Evolutionary conservation across 345 rosid species (phyloP), one percentile per base, ranked within the genome.

Genomic region (Citrus mangshanensis): DNA sequence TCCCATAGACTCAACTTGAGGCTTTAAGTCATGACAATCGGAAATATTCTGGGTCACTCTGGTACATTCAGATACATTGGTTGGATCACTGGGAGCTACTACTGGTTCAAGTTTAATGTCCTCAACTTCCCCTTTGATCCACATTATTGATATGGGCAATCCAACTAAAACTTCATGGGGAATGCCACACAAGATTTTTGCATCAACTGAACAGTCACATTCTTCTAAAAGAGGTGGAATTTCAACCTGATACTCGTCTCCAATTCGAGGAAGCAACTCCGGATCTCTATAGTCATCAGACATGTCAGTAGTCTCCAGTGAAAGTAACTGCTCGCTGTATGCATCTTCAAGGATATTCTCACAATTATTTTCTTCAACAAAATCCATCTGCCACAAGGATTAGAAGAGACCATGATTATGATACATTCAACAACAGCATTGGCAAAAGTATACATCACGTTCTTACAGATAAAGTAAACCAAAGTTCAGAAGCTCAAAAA

Each of bases 231-330:
- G 74, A 65, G 84, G 59, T 13, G 94, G 91, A 79, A 88, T 85
- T 65, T 86, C 81, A 46, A 72, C 92, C 85, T 91, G 94, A 76
- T 85, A 86, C 74, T 85, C 72, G 24, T 82, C 88, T 68, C 94
- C 92, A 72, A 91, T 77, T 37, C 91, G 89, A 73, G 94, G 91
- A 77, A 81, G 77, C 76, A 89, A 60, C 78, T 86, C 88, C 34
- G 86, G 80, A 65, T 91, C 90, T 73, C 88, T 84, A 64, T 42
- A 79, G 68, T 73, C 80, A 60, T 78, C 83, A 77, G 70, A 80
- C 56, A 49, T 30, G 63, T 82, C 89, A 72, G 79, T 77, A 82
- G 85, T 40, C 71, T 77, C 85, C 14, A 70, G 63, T 68, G 77
- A 82, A 70, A 80, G 76, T 75, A 70, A 77, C 24, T 83, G 82